Evolutionary conservation across 2,329 filamentous ascomycete species (phyloP).

Genomic region (Curvularia eragrostidis): DNA sequence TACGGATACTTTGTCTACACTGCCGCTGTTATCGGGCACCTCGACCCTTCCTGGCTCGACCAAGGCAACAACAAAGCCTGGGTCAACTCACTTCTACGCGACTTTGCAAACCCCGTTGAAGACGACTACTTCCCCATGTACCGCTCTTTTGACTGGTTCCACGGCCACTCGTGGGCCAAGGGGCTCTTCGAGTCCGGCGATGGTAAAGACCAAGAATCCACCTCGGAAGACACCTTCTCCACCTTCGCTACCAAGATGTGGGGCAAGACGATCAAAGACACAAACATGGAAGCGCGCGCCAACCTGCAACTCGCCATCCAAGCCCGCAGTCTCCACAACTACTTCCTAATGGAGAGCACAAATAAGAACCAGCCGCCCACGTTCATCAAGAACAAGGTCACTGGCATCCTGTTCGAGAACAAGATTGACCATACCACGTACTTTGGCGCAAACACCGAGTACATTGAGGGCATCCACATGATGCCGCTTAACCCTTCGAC

Average conservation of each 20-base stretch:
- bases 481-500: slow-evolving; percentile 76
- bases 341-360: slow-evolving; percentile 79
- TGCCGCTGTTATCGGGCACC: slow-evolving; percentile 81
- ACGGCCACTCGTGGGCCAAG: slow-evolving; percentile 91
- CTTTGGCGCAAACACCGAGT: slow-evolving; percentile 74
- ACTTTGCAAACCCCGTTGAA: slow-evolving; percentile 76
- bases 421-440: slow-evolving; percentile 92
- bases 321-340: slow-evolving; percentile 74
- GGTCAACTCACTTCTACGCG: slow-evolving; percentile 83
- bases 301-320: slow-evolving; percentile 86
- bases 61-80: slow-evolving; percentile 73
- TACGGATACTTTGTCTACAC: slow-evolving; percentile 89
- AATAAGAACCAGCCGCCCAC: slow-evolving; percentile 76
- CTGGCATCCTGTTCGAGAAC: slow-evolving; percentile 85
- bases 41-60: slow-evolving; percentile 77
- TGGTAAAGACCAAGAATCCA: slow-evolving; percentile 88
- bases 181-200: slow-evolving; percentile 76
- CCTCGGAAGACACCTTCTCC: slow-evolving; percentile 90
- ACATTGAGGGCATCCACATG: slow-evolving; percentile 82
- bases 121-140: slow-evolving; percentile 80
- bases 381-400: slow-evolving; percentile 82
- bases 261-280: slow-evolving; percentile 77
- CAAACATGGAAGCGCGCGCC: slow-evolving; percentile 77
- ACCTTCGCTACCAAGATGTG: slow-evolving; percentile 94
- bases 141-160: slow-evolving; percentile 83